Percentiles rank a stretch among this genome's conserved stretches.
phyloP scores from a whole-genome alignment of 768 basidiomycete species.

The Tricholomella constricta region DNA sequence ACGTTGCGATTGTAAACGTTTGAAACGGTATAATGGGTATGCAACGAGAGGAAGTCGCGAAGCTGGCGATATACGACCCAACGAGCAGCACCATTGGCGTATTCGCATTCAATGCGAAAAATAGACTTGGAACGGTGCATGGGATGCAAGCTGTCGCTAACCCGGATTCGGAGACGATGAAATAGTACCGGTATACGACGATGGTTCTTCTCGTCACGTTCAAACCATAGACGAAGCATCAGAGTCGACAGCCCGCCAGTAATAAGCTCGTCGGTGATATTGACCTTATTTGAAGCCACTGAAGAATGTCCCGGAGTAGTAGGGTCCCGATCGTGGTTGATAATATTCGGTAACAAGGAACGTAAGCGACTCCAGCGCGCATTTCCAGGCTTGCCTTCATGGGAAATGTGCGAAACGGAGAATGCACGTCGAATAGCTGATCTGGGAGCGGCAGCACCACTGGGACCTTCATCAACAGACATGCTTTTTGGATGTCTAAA shows the following conservation, averaged over 20 bases:
- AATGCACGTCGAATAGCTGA: constrained; percentile 31
- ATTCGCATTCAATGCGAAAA: constrained; percentile 94
- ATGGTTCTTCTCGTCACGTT: constrained; percentile 82
- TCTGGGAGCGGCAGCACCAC: constrained; percentile 3
- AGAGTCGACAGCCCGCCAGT: constrained; percentile 77
- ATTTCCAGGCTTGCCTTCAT: constrained; percentile 27
- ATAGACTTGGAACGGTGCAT: constrained; percentile 75
- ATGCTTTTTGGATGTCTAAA: constrained; percentile 5
- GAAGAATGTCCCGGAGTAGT: constrained; percentile 45
- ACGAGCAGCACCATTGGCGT: constrained; percentile 87
- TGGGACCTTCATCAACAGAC: constrained; percentile 10
- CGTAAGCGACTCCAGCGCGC: constrained; percentile 67
- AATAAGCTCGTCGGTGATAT: constrained; percentile 82
- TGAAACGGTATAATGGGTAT: constrained; percentile 85
- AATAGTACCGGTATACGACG: constrained; percentile 79
- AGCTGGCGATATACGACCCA: constrained; percentile 97
- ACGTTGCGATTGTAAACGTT: constrained; percentile 76
- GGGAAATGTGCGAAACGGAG: constrained; percentile 32
- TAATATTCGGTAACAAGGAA: constrained; percentile 62
- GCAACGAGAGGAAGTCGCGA: constrained; percentile 87
- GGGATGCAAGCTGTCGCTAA: constrained; percentile 86
- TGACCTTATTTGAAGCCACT: constrained; percentile 56
- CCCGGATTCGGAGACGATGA: constrained; percentile 78
- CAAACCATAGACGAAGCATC: constrained; percentile 82
- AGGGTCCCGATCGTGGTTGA: constrained; percentile 31